Conservation (phyloP, 2,329 filamentous ascomycete genomes). For the Fusarium cicatricum region DNA sequence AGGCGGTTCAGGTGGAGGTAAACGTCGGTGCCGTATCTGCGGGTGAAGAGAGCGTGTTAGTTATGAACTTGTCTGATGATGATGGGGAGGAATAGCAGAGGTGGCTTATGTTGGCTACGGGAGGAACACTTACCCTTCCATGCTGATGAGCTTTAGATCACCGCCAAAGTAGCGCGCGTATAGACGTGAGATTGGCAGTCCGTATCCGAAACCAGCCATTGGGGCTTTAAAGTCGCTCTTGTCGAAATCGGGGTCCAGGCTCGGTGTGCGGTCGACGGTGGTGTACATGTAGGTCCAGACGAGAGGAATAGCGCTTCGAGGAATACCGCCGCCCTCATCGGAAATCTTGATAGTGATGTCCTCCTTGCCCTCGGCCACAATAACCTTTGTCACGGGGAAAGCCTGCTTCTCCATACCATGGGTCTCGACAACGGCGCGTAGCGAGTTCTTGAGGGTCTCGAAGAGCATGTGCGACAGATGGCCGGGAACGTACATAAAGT, state of each 20-base stretch:
- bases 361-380: constrained; percentile 96
- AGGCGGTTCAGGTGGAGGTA: constrained; percentile 97
- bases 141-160: constrained; percentile 96
- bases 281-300: constrained; percentile 99
- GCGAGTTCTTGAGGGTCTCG: constrained; percentile 97
- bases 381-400: constrained; percentile 96
- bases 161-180: constrained; percentile 98
- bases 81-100: background rate
- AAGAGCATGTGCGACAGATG: constrained; percentile 99
- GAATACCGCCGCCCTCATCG: constrained; percentile 96
- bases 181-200: constrained; percentile 88
- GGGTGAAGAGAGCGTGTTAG: constrained; percentile 22
- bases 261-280: constrained; percentile 94
- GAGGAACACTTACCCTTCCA: constrained; percentile 83
- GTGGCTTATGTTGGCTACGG: constrained; percentile 1
- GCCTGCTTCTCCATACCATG: constrained; percentile 95
- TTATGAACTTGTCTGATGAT: constrained; percentile 5
- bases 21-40: constrained; percentile 95
- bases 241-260: constrained; percentile 95
- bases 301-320: constrained; percentile 88
- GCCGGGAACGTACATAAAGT: constrained; percentile 99
- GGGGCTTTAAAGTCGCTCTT: constrained; percentile 99
- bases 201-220: constrained; percentile 99
- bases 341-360: constrained; percentile 99
- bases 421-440: constrained; percentile 94